Evolutionary conservation across 257 asterid species (phyloP), one percentile per base, ranked within the genome.

Genomic region (Forsythia suspensa): DNA sequence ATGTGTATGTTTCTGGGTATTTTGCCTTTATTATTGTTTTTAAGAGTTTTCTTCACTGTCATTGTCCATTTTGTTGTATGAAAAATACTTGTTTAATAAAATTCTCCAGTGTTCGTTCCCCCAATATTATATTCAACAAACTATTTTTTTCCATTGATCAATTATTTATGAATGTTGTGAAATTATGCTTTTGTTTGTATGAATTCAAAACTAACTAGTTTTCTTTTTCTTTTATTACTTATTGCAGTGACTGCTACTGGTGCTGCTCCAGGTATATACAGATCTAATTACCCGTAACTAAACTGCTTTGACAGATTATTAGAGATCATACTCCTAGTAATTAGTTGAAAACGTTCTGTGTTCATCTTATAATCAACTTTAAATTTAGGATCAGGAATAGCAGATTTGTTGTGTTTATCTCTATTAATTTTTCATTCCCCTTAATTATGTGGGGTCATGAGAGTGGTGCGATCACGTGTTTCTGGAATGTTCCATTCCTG

Each of bases 241-340:
- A 3, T 0, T 61, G 46, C 93, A 92, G 97, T 89, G 90, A 87
- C 78, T 80, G 6, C 36, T 24, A 12, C 79, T n/a, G 91, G 83
- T 57, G 88, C 86, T 77, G 88, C 93, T 16, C 96, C 97, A 77
- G 97, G 97, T 92, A 88, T 41, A 76, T 74, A 46, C 61, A 71
- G 84, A 81, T 85, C 82, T 39, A 57, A 48, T 59, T 13, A 42
- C 66, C 77, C 68, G 72, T 57, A 9, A 52, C 46, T 40, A 39
- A 34, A 1, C 16, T 51, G 16, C 59, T 51, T 51, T 51, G 20
- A 51, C 59, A 51, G n/a, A 43, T 43, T 43, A 43, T 43, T 24
- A 24, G 24, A 24, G 24, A 24, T 24, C 24, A 24, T 0, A 24
- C 24, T 24, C 24, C 24, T 0, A 24, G 24, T 24, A 24, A 24